Evolutionary conservation across 2,329 filamentous ascomycete species (phyloP), one percentile per base, ranked within the genome.

Genomic region (Alternaria sp.): DNA sequence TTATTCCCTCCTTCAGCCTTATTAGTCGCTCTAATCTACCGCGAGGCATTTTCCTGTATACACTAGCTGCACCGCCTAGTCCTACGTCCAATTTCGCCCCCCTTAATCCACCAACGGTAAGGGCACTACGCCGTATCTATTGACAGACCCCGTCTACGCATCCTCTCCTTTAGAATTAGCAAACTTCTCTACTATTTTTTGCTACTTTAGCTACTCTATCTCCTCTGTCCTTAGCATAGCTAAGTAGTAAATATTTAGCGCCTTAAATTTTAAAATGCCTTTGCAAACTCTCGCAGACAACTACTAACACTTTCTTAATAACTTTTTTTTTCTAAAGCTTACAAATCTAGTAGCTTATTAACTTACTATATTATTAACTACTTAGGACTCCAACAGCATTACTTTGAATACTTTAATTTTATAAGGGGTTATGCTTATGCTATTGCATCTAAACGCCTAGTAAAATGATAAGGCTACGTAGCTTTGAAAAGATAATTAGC

Each of bases 1-100:
- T 60, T 33, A 28, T 51, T 59, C 44, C 29, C 37, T 21, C 34
- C 39, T 34, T 28, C 26, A n/a, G n/a, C 56, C 56, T 33, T 55
- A 66, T 68, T 65, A 21, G 61, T 52, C 33, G 46, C 60, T 58
- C 39, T 5, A 53, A 60, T 46, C 56, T 24, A 41, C 40, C 10
- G 14, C 63, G 39, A 66, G 61, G 58, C 41, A 67, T 63, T 65
- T 67, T 67, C 52, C 36, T 48, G 2, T 28, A 62, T 64, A 45
- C 55, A 61, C 39, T 14, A 14, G 48, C 45, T 45, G 42, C 56
- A 41, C 51, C 24, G 48, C 52, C 61, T 45, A 26, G 48, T 37
- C 26, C n/a, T 9, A n/a, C n/a, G n/a, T n/a, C n/a, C n/a, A n/a
- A 40, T 40, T 23, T 23, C 9, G 37, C 21, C 21, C 26, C 37